Conservation (phyloP, 73 alveolate genomes). For the Uronychia binucleata region DNA sequence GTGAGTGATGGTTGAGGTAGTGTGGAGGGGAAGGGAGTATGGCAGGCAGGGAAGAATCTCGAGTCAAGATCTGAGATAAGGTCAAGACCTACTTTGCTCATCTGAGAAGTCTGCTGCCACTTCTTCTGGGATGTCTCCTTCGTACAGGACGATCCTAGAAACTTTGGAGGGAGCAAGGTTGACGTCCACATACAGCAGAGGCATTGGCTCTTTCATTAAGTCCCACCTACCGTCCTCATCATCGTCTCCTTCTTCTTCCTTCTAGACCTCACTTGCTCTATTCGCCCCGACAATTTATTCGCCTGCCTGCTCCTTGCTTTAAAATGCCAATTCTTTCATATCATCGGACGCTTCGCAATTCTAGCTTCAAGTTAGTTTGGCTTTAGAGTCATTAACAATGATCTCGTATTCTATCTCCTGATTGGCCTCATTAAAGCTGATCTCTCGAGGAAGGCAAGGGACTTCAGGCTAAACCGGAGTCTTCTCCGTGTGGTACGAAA, state of each 20-base stretch:
- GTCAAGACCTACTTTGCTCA: constrained; percentile 20
- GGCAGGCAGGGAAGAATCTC: too few species aligned
- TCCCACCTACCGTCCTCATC: neutral
- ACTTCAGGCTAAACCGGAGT: neutral
- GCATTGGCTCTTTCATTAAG: neutral
- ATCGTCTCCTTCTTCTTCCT: neutral
- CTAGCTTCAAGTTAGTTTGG: neutral
- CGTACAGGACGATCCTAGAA: constrained; percentile 60
- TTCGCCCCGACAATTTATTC: neutral
- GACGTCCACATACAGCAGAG: constrained; percentile 59
- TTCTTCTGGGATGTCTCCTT: constrained; percentile 63
- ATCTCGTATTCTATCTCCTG: neutral
- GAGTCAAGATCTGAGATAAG: neutral
- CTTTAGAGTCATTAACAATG: neutral
- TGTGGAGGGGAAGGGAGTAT: too few species aligned
- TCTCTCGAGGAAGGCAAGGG: neutral
- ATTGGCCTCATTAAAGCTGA: neutral
- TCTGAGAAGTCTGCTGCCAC: constrained; percentile 39
- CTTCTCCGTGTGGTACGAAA: neutral
- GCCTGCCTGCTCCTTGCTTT: neutral
- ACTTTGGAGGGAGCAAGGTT: constrained; percentile 54
- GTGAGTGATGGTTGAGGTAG: too few species aligned
- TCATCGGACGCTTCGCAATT: neutral
- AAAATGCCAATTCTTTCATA: neutral
- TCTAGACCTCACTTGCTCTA: neutral